These are phyloP conservation scores for Silybum marianum DNA, from an alignment of 129 eudicot genomes.

Conservation along the genomic window DNA sequence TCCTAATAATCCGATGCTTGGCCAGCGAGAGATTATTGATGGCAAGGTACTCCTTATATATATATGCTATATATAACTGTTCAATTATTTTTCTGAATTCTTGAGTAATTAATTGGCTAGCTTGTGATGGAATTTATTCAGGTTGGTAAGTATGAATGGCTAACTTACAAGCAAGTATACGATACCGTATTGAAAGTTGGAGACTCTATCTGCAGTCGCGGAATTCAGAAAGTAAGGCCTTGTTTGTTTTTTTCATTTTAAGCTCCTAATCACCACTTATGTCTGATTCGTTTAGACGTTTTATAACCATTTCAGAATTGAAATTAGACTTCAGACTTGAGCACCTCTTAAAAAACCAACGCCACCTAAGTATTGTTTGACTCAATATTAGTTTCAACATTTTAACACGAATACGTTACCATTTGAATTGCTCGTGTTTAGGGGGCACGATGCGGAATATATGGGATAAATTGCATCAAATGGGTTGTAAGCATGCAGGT, in stretches of 20 bases:
- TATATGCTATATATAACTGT: background rate
- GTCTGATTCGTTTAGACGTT: too few relatives aligned
- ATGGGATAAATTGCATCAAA: constrained; percentile 66
- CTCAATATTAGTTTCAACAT: background rate
- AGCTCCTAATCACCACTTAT: too few relatives aligned
- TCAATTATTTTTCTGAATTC: background rate
- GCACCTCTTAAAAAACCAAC: too few relatives aligned
- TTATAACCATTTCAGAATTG: too few relatives aligned
- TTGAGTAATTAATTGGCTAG: background rate
- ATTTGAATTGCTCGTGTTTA: constrained; percentile 18
- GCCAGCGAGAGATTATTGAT: constrained; percentile 60
- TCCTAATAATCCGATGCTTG: constrained; percentile 81
- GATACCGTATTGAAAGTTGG: constrained; percentile 50
- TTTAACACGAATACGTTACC: background rate
- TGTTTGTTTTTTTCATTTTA: too few relatives aligned
- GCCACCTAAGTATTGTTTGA: background rate
- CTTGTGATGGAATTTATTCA: constrained; percentile 20
- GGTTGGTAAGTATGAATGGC: constrained; percentile 74
- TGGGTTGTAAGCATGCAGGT: constrained; percentile 94
- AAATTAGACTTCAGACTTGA: too few relatives aligned
- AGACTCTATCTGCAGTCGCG: constrained; percentile 44
- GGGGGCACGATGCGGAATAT: constrained; percentile 84
- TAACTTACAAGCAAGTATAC: constrained; percentile 55
- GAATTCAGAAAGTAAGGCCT: constrained; percentile 45
- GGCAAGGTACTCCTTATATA: constrained; percentile 55